These are phyloP conservation scores for Alloascoidea africana DNA, from an alignment of 805 yeast genomes.

Conservation along the genomic window DNA sequence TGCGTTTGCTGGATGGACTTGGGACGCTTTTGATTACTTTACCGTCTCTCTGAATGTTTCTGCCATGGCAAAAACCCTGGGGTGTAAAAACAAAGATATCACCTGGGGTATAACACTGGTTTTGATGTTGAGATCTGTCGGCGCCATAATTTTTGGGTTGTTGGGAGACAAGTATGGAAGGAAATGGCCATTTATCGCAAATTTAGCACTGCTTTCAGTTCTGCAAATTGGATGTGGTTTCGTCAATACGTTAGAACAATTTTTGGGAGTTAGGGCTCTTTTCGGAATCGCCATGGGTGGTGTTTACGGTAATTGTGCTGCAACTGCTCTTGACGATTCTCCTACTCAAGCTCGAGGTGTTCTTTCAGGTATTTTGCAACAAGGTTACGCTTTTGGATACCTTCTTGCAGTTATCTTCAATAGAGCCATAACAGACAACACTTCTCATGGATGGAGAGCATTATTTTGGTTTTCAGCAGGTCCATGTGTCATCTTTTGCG, in stretches of 20 bases:
- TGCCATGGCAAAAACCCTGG: constrained; percentile 32
- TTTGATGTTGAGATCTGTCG: constrained; percentile 56
- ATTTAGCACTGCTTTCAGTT: constrained; percentile 33
- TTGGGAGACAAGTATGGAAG: constrained; percentile 52
- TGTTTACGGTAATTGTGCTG: constrained; percentile 47
- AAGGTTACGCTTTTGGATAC: constrained; percentile 67
- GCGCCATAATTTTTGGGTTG: constrained; percentile 52
- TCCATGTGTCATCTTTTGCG: constrained; percentile 40
- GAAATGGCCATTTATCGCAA: constrained; percentile 45
- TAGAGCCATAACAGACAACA: constrained; percentile 37
- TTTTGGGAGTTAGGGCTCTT: constrained; percentile 44
- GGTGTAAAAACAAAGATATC: constrained; percentile 28
- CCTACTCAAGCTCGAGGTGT: constrained; percentile 45
- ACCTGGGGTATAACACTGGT: constrained; percentile 67
- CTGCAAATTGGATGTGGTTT: constrained; percentile 57
- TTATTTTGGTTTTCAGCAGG: constrained; percentile 66
- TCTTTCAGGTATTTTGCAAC: constrained; percentile 58
- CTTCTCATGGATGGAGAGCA: constrained; percentile 49
- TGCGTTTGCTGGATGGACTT: constrained; percentile 53
- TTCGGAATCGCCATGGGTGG: constrained; percentile 68
- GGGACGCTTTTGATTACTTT: constrained; percentile 64
- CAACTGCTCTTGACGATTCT: constrained; percentile 52
- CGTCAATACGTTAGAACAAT: constrained; percentile 39
- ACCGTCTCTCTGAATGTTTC: constrained; percentile 40
- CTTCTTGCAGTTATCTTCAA: constrained; percentile 49